These are phyloP conservation scores for Picochlorum sp. DNA, from an alignment of 139 green algal species.

Conservation along the genomic window DNA sequence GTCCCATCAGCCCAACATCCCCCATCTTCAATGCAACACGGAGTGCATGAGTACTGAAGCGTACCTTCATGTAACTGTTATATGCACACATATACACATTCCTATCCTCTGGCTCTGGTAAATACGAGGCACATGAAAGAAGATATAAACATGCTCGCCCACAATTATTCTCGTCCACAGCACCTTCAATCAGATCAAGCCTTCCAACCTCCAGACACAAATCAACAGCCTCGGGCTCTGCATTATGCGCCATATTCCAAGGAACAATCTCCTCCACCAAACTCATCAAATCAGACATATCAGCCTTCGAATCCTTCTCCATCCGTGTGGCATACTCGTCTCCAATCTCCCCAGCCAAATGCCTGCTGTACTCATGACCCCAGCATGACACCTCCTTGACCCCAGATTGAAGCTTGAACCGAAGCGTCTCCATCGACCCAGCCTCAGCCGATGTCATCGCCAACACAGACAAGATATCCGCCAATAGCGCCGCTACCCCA, in stretches of 20 bases:
- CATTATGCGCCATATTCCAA: constrained; percentile 96
- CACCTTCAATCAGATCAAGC: constrained; percentile 59
- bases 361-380: constrained; percentile 96
- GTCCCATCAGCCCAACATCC: constrained; percentile 21
- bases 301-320: not conserved
- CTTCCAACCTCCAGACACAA: constrained; percentile 94
- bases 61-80: constrained; percentile 63
- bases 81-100: constrained; percentile 72
- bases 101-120: constrained; percentile 87
- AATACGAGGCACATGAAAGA: constrained; percentile 74
- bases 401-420: constrained; percentile 61
- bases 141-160: constrained; percentile 91
- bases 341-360: constrained; percentile 67
- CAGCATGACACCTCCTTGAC: constrained; percentile 53
- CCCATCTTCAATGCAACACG: constrained; percentile 44
- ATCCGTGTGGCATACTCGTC: constrained; percentile 27
- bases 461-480: constrained; percentile 93
- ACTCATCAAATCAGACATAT: constrained; percentile 66
- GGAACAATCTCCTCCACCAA: constrained; percentile 91
- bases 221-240: constrained; percentile 97
- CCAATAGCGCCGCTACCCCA: constrained; percentile 52
- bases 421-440: constrained; percentile 68
- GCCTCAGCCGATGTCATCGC: constrained; percentile 77
- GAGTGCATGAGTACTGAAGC: constrained; percentile 74
- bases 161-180: constrained; percentile 75